Conservation (phyloP, 257 asterid species). For the Rehmannia glutinosa region DNA sequence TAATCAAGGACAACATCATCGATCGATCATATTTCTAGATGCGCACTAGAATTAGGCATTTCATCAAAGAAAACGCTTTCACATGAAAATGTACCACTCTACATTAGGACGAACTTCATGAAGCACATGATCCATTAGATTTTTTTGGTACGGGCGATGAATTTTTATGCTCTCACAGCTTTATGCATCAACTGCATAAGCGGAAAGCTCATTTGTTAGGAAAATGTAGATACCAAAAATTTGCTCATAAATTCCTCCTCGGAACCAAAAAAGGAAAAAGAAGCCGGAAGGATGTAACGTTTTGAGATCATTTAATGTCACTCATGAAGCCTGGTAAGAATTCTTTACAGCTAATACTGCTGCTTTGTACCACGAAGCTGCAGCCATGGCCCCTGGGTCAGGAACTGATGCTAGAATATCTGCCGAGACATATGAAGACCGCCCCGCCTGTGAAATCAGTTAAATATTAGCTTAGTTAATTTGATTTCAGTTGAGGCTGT, state of each 20-base stretch:
- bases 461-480: too few relatives aligned
- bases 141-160: constrained; percentile 5
- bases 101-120: not conserved
- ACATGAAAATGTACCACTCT: not conserved
- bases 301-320: not conserved
- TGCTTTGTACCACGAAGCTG: constrained; percentile 86
- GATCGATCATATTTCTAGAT: not conserved
- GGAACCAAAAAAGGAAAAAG: constrained; percentile 24
- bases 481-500: too few relatives aligned
- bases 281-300: constrained; percentile 30
- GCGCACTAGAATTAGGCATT: not conserved
- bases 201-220: constrained; percentile 41
- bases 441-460: constrained; percentile 65
- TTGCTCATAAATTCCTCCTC: constrained; percentile 34
- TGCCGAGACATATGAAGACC: constrained; percentile 74
- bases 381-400: constrained; percentile 98
- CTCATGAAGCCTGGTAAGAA: constrained; percentile 28
- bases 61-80: not conserved
- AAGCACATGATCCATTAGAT: constrained; percentile 7
- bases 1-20: too few relatives aligned
- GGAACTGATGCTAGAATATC: constrained; percentile 80
- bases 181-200: constrained; percentile 47
- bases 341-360: constrained; percentile 68
- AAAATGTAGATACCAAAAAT: constrained; percentile 14
- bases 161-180: constrained; percentile 42